A percentile compares a stretch with the other conserved stretches of the same genome.
Evolutionary conservation across 805 yeast genomes (phyloP).

Genomic region (Hanseniaspora guilliermondii): DNA sequence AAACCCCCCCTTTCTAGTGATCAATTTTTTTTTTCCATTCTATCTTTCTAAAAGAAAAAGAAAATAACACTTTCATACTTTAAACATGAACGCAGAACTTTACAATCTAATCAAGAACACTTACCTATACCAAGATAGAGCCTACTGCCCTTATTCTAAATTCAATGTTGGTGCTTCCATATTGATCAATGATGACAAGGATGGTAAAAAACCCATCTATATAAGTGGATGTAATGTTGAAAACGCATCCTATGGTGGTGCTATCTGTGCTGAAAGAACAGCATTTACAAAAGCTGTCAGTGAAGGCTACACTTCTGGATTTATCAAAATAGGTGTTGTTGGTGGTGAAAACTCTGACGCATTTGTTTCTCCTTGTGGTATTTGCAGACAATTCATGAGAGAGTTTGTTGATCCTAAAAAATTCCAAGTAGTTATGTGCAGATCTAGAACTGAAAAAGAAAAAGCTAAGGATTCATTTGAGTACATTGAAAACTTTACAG

Average conservation of each 20-base stretch:
- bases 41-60: neutral
- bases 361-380: conserved; percentile 80
- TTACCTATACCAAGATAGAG: conserved; percentile 29
- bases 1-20: neutral
- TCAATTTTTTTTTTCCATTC: neutral
- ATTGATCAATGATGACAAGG: conserved; percentile 30
- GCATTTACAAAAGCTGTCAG: conserved; percentile 48
- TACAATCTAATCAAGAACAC: conserved; percentile 24
- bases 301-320: conserved; percentile 27
- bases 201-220: conserved; percentile 14
- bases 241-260: conserved; percentile 79
- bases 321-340: conserved; percentile 46
- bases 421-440: conserved; percentile 59
- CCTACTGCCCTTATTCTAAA: conserved; percentile 39
- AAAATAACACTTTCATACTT: neutral
- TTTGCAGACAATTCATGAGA: conserved; percentile 79
- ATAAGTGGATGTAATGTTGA: conserved; percentile 80
- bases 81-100: conserved; percentile 21
- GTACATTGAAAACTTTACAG: conserved; percentile 17
- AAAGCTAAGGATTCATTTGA: neutral
- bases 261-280: conserved; percentile 66
- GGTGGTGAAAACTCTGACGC: conserved; percentile 47
- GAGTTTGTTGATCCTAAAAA: conserved; percentile 48
- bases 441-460: conserved; percentile 19
- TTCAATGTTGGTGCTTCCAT: conserved; percentile 67